Evolutionary conservation across 176 grass and related monocot genomes (phyloP), one percentile per base, ranked within the genome.

Genomic region (Musa itinerans): DNA sequence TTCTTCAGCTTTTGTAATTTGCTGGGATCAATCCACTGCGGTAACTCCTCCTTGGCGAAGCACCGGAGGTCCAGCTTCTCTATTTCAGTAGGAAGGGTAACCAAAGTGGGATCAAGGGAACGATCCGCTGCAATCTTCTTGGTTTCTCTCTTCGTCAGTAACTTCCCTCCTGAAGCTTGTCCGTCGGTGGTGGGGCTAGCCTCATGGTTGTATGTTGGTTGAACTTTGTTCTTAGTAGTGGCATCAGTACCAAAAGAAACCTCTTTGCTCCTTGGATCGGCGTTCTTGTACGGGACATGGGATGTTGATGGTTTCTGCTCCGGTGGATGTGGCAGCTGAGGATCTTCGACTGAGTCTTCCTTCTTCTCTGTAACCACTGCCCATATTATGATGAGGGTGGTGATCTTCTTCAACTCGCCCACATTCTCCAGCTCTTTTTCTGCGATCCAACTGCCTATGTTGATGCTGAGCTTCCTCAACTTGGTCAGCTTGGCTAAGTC

Each of bases 401-500:
- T 74, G 23, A 96, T 65, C 21, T 55, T 43, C 74, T 81, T 63
- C 17, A 88, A 83, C 10, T 78, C 61, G 53, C 56, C 59, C 62
- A 96, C 76, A 7, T 77, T 59, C 50, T 79, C 75, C 76, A 91
- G 20, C 76, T 91, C 86, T 0, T 74, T 65, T 21, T 50, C 50
- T 13, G 22, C 65, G 24, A 84, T 76, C 64, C 81, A n/a, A n/a
- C 79, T 78, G n/a, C 92, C 92, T 69, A 89, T 89, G 78, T 68
- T 89, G 81, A 96, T 68, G 72, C 83, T 89, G 12, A 96, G 86
- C 69, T 96, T 96, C 69, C 76, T 83, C 76, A 96, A 57, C 4
- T 91, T 87, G 5, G 71, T 26, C 29, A 96, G 59, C 57, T 54
- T 86, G 1, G 59, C 29, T 8, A 96, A 72, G 55, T 96, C 89